Percentiles rank a stretch among this genome's conserved stretches.
Conservation (phyloP, 2,329 filamentous ascomycete genomes). For the Didymella sp. region DNA sequence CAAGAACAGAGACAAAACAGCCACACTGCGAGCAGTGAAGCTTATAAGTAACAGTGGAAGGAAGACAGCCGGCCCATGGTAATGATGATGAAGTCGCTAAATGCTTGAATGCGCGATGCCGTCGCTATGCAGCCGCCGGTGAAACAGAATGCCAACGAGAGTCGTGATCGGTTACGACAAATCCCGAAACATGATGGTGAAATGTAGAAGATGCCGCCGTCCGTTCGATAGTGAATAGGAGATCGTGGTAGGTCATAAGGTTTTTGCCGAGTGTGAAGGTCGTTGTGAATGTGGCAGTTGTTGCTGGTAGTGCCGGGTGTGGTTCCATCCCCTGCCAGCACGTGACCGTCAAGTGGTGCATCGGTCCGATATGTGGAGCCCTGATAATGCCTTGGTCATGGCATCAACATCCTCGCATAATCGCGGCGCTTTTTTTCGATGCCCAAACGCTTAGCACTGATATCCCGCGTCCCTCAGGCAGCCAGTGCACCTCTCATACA, state of each 20-base stretch:
- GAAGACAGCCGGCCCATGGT: constrained; percentile 25
- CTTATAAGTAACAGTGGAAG: not conserved
- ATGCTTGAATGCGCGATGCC: constrained; percentile 46
- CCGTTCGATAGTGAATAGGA: not conserved
- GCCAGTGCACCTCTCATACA: constrained; percentile 53
- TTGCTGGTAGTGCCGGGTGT: not conserved
- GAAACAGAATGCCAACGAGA: constrained; percentile 28
- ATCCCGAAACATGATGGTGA: not conserved
- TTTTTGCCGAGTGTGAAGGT: not conserved
- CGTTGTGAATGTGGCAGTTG: not conserved
- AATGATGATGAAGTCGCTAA: constrained; percentile 34
- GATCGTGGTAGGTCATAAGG: not conserved
- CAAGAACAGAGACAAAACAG: constrained; percentile 11
- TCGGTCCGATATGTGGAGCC: not conserved
- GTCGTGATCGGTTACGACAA: constrained; percentile 18
- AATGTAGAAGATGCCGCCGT: not conserved
- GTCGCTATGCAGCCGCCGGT: constrained; percentile 46
- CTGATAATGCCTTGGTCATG: not conserved
- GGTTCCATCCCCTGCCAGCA: not conserved
- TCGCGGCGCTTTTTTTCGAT: not conserved
- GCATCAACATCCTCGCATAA: not conserved
- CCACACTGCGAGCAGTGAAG: not conserved
- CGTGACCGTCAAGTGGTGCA: not conserved
- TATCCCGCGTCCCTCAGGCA: constrained; percentile 55
- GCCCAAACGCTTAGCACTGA: constrained; percentile 23